Conservation (phyloP, 1,139 yeast genomes). For the Suhomyces yuchorum region DNA sequence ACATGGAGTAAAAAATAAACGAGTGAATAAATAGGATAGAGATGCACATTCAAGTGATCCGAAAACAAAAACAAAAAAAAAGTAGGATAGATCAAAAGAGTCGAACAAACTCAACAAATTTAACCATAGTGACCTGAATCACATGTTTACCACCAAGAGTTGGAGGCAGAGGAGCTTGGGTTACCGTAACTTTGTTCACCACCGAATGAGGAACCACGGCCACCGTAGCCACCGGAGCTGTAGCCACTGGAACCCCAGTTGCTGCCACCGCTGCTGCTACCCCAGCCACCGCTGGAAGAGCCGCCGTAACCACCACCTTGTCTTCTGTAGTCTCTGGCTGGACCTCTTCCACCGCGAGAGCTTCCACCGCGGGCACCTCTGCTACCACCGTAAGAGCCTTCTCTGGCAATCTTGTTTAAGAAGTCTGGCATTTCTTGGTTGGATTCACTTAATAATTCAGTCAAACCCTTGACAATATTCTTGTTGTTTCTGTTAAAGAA, state of each 20-base stretch:
- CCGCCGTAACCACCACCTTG: constrained; percentile 29
- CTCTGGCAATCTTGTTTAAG: constrained; percentile 79
- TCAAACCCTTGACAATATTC: constrained; percentile 83
- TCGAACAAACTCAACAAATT: neutral
- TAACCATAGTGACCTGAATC: neutral
- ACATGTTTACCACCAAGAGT: constrained; percentile 44
- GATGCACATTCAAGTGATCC: constrained; percentile 21
- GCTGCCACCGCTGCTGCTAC: constrained; percentile 16
- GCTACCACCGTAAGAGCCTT: constrained; percentile 63
- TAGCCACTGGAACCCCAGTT: constrained; percentile 25
- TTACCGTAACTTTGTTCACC: constrained; percentile 35
- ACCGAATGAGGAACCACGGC: constrained; percentile 22
- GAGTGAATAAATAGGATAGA: constrained; percentile 11
- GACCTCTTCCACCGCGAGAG: constrained; percentile 30
- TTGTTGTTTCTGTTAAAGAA: constrained; percentile 95
- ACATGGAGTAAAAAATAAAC: constrained; percentile 27
- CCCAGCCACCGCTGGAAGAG: constrained; percentile 24
- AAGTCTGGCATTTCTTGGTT: constrained; percentile 96
- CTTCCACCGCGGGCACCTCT: constrained; percentile 42
- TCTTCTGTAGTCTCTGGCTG: constrained; percentile 63
- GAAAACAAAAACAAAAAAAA: constrained; percentile 9
- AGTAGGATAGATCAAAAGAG: neutral
- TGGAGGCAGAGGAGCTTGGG: constrained; percentile 27
- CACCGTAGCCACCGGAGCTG: constrained; percentile 19
- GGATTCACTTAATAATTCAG: constrained; percentile 89